These are phyloP conservation scores for Chrysosporium keratinophilum DNA, from an alignment of 2,329 filamentous ascomycete genomes.

Conservation along the genomic window DNA sequence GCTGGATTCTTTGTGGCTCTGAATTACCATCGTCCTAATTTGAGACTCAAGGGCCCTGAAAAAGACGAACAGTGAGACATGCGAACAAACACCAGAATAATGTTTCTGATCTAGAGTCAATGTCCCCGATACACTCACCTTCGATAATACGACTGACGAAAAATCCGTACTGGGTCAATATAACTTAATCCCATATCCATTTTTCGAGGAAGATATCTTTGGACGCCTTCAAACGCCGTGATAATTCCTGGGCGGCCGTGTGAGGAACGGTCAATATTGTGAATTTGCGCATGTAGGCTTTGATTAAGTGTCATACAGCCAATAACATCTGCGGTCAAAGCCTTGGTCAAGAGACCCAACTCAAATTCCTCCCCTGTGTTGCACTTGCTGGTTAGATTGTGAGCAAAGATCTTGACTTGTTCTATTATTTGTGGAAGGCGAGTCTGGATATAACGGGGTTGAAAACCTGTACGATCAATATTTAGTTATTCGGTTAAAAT, in stretches of 20 bases:
- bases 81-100: not conserved
- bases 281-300: not conserved
- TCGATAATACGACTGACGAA: not conserved
- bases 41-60: not conserved
- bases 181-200: not conserved
- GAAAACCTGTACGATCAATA: not conserved
- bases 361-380: not conserved
- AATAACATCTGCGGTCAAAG: conserved; percentile 21
- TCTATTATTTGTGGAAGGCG: not conserved
- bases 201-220: not conserved
- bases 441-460: not conserved
- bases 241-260: not conserved
- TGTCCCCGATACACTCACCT: not conserved
- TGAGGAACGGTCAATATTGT: not conserved
- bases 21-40: not conserved
- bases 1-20: not conserved
- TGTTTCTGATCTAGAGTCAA: too few species aligned
- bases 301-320: conserved; percentile 20
- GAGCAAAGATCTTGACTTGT: not conserved
- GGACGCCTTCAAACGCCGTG: not conserved
- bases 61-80: not conserved
- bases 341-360: conserved; percentile 9
- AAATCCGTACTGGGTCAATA: not conserved
- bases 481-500: too few species aligned
- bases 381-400: not conserved